A percentile compares a stretch with the other conserved stretches of the same genome.
Evolutionary conservation across 1,139 yeast species (phyloP).

Genomic region (Pichia sp.): DNA sequence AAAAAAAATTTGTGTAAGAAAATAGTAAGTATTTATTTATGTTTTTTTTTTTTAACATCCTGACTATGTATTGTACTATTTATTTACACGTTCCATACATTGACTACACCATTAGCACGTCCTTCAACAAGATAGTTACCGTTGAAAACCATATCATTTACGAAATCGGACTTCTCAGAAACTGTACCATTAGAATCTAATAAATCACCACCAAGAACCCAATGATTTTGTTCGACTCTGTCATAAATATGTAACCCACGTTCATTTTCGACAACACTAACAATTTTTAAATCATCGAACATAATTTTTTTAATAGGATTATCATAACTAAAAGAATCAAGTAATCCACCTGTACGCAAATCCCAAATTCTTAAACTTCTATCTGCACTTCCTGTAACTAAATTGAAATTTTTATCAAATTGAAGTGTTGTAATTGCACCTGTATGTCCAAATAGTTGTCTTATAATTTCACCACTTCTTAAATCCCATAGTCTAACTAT

Average conservation of each 20-base stretch:
- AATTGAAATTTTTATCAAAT: constrained; percentile 51
- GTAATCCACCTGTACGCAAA: constrained; percentile 44
- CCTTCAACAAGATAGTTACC: constrained; percentile 65
- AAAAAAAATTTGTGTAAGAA: too few species aligned
- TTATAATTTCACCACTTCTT: constrained; percentile 60
- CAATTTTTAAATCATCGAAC: constrained; percentile 50
- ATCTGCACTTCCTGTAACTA: constrained; percentile 62
- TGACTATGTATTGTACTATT: neutral
- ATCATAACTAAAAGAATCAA: constrained; percentile 50
- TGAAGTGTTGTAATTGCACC: constrained; percentile 64
- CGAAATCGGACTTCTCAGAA: constrained; percentile 5
- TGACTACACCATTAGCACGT: constrained; percentile 49
- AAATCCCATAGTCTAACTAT: constrained; percentile 71
- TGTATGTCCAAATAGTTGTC: constrained; percentile 64
- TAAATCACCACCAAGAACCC: constrained; percentile 40
- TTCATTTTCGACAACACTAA: constrained; percentile 40
- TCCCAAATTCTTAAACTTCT: constrained; percentile 69
- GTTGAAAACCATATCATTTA: constrained; percentile 42
- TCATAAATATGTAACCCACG: constrained; percentile 49
- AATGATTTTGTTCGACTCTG: constrained; percentile 44
- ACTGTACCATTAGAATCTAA: neutral
- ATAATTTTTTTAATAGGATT: constrained; percentile 44
- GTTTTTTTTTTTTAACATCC: neutral
- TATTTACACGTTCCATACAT: constrained; percentile 39
- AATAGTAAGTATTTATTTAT: neutral